These are phyloP conservation scores for Kluyveromyces lactis DNA, from an alignment of 805 yeast species.

Conservation along the genomic window DNA sequence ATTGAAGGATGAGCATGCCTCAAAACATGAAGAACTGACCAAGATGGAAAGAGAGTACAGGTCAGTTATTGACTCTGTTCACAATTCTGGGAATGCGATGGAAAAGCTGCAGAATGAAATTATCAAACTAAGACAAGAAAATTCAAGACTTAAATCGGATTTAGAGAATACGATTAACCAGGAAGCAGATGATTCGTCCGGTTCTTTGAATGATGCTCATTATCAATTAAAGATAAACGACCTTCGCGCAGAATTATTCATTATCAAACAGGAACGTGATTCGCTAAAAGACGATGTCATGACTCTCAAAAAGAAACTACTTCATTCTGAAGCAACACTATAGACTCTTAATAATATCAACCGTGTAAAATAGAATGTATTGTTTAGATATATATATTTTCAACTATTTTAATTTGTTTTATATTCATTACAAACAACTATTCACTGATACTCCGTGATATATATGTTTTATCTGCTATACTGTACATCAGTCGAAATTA, in stretches of 20 bases:
- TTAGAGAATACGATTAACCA: conserved; percentile 56
- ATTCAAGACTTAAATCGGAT: conserved; percentile 52
- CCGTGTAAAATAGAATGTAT: too few species aligned
- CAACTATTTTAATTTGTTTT: too few species aligned
- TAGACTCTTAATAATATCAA: background rate
- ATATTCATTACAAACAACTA: too few species aligned
- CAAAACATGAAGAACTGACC: conserved; percentile 30
- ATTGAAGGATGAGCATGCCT: conserved; percentile 23
- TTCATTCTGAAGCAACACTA: conserved; percentile 5
- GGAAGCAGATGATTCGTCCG: conserved; percentile 17
- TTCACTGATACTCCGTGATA: too few species aligned
- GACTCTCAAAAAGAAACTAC: conserved; percentile 50
- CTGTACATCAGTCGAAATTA: too few species aligned
- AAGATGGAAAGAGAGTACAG: conserved; percentile 58
- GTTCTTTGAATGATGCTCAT: conserved; percentile 39
- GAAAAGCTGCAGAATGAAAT: conserved; percentile 66
- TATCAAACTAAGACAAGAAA: conserved; percentile 46
- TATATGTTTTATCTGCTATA: too few species aligned
- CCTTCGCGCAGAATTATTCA: conserved; percentile 73
- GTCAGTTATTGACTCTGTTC: conserved; percentile 62
- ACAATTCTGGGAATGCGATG: conserved; percentile 68
- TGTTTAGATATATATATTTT: too few species aligned
- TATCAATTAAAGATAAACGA: conserved; percentile 72
- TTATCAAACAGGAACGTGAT: conserved; percentile 77
- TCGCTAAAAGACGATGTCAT: conserved; percentile 57